A percentile compares a stretch with the other conserved stretches of the same genome.
These are phyloP conservation scores for Pythium oligandrum DNA, from an alignment of 352 stramenopile species.

Conservation along the genomic window DNA sequence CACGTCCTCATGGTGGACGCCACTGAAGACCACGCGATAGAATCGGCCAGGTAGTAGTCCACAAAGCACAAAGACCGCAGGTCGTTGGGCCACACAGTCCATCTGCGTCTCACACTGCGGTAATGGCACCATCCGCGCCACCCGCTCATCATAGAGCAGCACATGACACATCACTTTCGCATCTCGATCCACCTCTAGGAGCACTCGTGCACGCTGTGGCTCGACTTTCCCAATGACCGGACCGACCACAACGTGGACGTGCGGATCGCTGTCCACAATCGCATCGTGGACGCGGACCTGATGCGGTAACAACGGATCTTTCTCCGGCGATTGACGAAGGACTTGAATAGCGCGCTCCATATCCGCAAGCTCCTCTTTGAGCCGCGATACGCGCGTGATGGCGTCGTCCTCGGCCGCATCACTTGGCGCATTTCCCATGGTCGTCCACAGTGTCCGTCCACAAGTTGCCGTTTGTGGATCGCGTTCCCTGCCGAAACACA, in stretches of 20 bases:
- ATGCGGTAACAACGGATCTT: conserved; percentile 22
- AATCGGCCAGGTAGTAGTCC: conserved; percentile 40
- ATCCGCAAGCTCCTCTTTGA: conserved; percentile 43
- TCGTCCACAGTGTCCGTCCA: neutral
- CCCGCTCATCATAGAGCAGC: conserved; percentile 33
- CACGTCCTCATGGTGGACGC: conserved; percentile 38
- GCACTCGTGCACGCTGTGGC: conserved; percentile 35
- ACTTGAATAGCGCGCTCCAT: conserved; percentile 34
- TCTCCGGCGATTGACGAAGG: conserved; percentile 17
- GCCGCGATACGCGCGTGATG: conserved; percentile 15
- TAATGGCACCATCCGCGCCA: conserved; percentile 36
- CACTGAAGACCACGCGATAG: conserved; percentile 60
- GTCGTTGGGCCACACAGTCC: conserved; percentile 21
- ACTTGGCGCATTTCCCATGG: conserved; percentile 49
- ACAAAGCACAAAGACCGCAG: conserved; percentile 36
- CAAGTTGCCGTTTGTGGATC: no score
- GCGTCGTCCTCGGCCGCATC: conserved; percentile 24
- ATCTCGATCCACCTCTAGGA: conserved; percentile 52
- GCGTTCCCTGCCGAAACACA: no score
- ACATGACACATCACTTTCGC: conserved; percentile 45
- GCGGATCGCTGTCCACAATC: conserved; percentile 15
- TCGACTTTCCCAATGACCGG: conserved; percentile 70
- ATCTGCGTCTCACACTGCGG: conserved; percentile 22
- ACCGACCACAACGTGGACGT: conserved; percentile 50
- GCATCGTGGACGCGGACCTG: conserved; percentile 23